Conservation (phyloP, 106 monocot genomes). For the Allium sativum region DNA sequence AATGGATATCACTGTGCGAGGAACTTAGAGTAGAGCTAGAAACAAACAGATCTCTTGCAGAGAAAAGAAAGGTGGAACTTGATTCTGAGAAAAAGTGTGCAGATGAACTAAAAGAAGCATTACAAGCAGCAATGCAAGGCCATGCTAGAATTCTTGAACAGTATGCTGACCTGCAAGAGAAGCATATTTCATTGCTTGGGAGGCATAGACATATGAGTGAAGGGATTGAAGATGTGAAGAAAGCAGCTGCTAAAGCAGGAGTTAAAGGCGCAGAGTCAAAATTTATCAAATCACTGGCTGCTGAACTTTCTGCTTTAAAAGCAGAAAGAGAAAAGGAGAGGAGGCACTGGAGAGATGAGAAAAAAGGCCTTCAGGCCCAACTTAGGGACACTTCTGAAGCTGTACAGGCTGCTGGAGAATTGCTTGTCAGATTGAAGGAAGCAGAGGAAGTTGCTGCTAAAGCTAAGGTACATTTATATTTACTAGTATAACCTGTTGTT, state of each 20-base stretch:
- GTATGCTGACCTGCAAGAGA: constrained; percentile 94
- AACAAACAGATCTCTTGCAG: constrained; percentile 41
- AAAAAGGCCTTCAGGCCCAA: constrained; percentile 70
- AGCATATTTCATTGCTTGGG: constrained; percentile 66
- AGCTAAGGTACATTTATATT: constrained; percentile 37
- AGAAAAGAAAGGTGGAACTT: constrained; percentile 56
- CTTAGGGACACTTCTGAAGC: constrained; percentile 93
- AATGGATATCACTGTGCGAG: constrained; percentile 72
- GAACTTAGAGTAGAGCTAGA: constrained; percentile 81
- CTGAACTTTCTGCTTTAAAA: constrained; percentile 71
- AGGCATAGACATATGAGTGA: constrained; percentile 74
- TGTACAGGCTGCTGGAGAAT: constrained; percentile 91
- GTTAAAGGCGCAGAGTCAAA: constrained; percentile 62
- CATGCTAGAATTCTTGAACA: constrained; percentile 89
- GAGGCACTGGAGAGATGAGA: constrained; percentile 82
- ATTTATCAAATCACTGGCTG: constrained; percentile 76
- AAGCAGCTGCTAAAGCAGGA: constrained; percentile 68
- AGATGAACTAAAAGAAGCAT: constrained; percentile 84
- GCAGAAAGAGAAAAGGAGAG: constrained; percentile 87
- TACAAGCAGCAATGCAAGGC: constrained; percentile 79
- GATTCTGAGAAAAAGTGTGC: constrained; percentile 81
- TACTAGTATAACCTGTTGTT: too few relatives aligned
- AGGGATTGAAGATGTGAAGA: constrained; percentile 77
- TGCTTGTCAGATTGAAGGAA: constrained; percentile 83
- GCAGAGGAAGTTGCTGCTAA: constrained; percentile 62